phyloP scores from a whole-genome alignment of 176 grass and related monocot genomes.

The Carex scoparia region DNA sequence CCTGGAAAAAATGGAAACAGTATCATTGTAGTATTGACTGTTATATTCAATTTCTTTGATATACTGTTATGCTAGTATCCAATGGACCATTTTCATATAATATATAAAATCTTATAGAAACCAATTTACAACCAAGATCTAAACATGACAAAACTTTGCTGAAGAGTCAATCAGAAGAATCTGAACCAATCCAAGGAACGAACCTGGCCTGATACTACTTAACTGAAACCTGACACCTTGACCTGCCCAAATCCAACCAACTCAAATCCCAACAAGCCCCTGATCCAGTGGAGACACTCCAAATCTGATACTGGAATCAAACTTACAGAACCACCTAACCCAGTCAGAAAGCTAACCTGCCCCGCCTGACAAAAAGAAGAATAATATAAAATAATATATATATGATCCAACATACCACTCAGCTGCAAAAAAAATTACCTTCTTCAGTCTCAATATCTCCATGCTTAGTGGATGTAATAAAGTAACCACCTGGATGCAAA shows the following conservation, averaged over 20 bases:
- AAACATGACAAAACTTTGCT: background rate
- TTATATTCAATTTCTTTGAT: constrained; percentile 7
- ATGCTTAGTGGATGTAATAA: constrained; percentile 77
- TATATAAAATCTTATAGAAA: background rate
- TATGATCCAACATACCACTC: background rate
- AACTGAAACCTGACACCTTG: background rate
- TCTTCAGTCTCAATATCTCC: constrained; percentile 83
- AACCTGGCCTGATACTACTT: background rate
- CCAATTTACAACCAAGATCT: background rate
- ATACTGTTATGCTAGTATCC: background rate
- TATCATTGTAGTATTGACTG: background rate
- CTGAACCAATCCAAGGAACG: background rate
- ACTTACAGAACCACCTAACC: background rate
- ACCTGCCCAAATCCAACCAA: background rate
- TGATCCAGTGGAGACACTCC: background rate
- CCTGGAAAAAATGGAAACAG: constrained; percentile 38
- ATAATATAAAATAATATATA: background rate
- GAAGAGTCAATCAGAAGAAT: background rate
- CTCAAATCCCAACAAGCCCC: background rate
- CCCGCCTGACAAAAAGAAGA: background rate
- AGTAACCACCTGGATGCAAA: constrained; percentile 92
- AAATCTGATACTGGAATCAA: background rate
- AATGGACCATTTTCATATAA: constrained; percentile 10
- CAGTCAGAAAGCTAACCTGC: background rate
- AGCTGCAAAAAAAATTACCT: constrained; percentile 36